Conservation (phyloP, 140 eudicot genomes). For the Oenanthe javanica region DNA sequence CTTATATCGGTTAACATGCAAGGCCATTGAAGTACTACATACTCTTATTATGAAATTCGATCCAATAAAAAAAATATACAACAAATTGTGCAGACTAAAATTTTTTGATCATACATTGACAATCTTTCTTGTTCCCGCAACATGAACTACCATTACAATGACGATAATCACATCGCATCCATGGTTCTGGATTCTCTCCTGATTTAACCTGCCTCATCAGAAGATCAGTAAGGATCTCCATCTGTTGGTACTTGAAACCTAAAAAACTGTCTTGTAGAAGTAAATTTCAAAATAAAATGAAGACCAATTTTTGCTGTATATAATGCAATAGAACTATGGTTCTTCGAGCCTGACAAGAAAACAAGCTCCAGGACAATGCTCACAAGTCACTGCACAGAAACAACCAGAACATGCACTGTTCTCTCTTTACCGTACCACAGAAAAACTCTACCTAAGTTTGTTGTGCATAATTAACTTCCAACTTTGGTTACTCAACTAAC, state of each 20-base stretch:
- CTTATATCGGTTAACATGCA: too few species aligned
- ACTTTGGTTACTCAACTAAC: constrained; percentile 34
- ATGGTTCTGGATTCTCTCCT: background rate
- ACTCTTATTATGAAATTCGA: too few species aligned
- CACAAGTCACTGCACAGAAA: background rate
- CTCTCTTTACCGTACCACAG: background rate
- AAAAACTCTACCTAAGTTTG: constrained; percentile 16
- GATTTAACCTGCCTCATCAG: background rate
- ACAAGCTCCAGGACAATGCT: background rate
- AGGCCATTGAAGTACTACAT: too few species aligned
- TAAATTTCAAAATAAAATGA: background rate
- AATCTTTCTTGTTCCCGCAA: background rate
- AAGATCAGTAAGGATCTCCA: background rate
- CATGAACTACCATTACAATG: background rate
- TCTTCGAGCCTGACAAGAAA: background rate
- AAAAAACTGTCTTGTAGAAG: background rate
- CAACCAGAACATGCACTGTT: constrained; percentile 8
- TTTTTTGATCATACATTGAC: background rate
- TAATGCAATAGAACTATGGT: background rate
- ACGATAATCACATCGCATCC: background rate
- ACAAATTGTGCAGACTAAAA: background rate
- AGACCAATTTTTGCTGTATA: background rate
- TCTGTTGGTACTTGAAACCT: background rate
- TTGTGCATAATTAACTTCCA: constrained; percentile 20
- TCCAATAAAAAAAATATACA: background rate